A percentile compares a stretch with the other conserved stretches of the same genome.
phyloP scores from a whole-genome alignment of 2,329 filamentous ascomycete species.

The Monosporascus sp. region DNA sequence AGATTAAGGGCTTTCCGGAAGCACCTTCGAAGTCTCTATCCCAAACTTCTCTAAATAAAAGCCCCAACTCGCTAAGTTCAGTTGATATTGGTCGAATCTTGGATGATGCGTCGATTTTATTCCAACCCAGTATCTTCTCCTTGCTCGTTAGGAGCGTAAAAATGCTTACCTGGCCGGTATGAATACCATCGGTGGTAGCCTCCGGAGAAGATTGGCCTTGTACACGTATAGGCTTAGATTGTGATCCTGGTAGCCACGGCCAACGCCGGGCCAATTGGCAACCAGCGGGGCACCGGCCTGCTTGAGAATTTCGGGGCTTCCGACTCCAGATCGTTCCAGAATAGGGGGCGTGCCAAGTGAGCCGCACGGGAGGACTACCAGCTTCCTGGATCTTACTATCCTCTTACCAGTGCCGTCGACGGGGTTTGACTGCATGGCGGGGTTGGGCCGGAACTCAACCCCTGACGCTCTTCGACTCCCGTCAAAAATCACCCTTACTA shows the following conservation, averaged over 20 bases:
- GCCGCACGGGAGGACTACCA: slow-evolving; percentile 28
- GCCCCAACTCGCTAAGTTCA: neutral
- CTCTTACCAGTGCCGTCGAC: no score
- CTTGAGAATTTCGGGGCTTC: neutral
- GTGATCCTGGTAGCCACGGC: slow-evolving; percentile 3
- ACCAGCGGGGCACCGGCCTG: slow-evolving; percentile 24
- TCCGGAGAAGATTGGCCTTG: neutral
- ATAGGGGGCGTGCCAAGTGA: slow-evolving; percentile 1
- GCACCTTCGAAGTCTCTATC: neutral
- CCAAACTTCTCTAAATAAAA: neutral
- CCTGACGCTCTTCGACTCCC: slow-evolving; percentile 40
- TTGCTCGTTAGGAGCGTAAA: neutral
- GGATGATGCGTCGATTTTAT: slow-evolving; percentile 3
- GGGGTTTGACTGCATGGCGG: slow-evolving; percentile 22
- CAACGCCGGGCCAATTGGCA: slow-evolving; percentile 3
- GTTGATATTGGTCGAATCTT: slow-evolving; percentile 2
- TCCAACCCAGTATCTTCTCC: slow-evolving; percentile 3
- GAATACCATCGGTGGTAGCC: slow-evolving; percentile 1
- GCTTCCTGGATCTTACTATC: slow-evolving; percentile 38
- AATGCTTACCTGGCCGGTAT: neutral
- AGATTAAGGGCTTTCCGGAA: neutral
- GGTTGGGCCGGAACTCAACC: slow-evolving; percentile 42
- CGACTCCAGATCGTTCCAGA: slow-evolving; percentile 7
- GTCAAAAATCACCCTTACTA: slow-evolving; percentile 42
- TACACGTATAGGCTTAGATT: neutral